These are phyloP conservation scores for Eimeria falciformis DNA, from an alignment of 169 alveolate genomes.

Conservation along the genomic window DNA sequence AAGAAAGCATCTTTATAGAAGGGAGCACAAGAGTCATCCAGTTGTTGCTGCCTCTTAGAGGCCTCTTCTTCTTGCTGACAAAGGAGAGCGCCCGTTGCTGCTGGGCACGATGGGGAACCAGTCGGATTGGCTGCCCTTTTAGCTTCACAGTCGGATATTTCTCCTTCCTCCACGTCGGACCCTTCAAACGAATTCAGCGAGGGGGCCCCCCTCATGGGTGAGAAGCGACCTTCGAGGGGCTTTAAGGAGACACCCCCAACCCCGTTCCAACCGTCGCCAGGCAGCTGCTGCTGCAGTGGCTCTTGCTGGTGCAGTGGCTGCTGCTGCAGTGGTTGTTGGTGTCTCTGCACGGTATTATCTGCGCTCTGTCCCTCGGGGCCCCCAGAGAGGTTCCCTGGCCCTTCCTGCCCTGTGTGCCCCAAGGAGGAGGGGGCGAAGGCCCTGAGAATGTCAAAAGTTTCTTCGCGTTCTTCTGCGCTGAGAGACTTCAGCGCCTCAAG, in stretches of 20 bases:
- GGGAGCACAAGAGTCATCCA: not conserved
- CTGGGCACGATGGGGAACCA: not conserved
- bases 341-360: not conserved
- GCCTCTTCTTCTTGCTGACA: not conserved
- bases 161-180: conserved; percentile 57
- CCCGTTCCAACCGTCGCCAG: not conserved
- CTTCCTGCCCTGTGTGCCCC: not conserved
- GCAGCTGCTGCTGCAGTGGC: conserved; percentile 5
- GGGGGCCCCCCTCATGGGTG: not conserved
- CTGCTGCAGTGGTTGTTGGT: not conserved
- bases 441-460: not conserved
- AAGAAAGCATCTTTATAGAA: not conserved
- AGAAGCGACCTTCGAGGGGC: not conserved
- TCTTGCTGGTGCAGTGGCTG: conserved; percentile 42
- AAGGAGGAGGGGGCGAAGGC: conserved; percentile 2
- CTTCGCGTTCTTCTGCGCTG: conserved; percentile 28
- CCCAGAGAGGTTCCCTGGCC: not conserved
- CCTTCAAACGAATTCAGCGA: not conserved
- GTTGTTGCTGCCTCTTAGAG: conserved; percentile 18
- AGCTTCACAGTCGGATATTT: conserved; percentile 25
- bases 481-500: conserved; percentile 36
- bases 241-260: not conserved
- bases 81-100: not conserved
- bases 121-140: not conserved
- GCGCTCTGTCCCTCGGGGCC: not conserved